These are phyloP conservation scores for Agaricus blazei DNA, from an alignment of 768 basidiomycete genomes.

Conservation along the genomic window DNA sequence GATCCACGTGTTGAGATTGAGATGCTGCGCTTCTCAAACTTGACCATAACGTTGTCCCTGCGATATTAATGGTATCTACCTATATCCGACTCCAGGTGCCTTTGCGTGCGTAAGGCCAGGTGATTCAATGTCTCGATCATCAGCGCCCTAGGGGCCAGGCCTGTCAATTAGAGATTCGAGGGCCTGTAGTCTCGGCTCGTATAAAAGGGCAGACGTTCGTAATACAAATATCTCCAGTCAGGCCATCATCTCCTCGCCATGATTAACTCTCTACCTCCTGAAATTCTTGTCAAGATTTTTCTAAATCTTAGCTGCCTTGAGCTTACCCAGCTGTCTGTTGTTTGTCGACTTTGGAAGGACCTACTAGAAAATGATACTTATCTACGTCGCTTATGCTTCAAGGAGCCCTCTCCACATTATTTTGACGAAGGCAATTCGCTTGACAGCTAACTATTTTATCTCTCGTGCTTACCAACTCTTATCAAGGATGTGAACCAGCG, in stretches of 20 bases:
- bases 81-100: too few species aligned
- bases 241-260: not conserved
- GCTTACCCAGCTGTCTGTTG: constrained; percentile 9
- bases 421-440: not conserved
- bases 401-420: not conserved
- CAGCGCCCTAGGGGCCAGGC: not conserved
- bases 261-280: constrained; percentile 6
- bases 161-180: not conserved
- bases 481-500: not conserved
- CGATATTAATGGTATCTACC: too few species aligned
- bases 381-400: constrained; percentile 11
- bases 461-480: not conserved
- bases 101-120: too few species aligned
- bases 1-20: not conserved
- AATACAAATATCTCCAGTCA: not conserved
- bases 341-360: constrained; percentile 13
- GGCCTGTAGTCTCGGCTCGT: not conserved
- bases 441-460: not conserved
- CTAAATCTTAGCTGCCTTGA: constrained; percentile 10
- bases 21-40: too few species aligned
- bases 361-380: constrained; percentile 7
- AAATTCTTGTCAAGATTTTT: constrained; percentile 13
- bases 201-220: not conserved
- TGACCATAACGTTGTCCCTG: too few species aligned
- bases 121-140: not conserved